Conservation (phyloP, 2,329 filamentous ascomycete genomes). For the Thermomyces lanuginosus region DNA sequence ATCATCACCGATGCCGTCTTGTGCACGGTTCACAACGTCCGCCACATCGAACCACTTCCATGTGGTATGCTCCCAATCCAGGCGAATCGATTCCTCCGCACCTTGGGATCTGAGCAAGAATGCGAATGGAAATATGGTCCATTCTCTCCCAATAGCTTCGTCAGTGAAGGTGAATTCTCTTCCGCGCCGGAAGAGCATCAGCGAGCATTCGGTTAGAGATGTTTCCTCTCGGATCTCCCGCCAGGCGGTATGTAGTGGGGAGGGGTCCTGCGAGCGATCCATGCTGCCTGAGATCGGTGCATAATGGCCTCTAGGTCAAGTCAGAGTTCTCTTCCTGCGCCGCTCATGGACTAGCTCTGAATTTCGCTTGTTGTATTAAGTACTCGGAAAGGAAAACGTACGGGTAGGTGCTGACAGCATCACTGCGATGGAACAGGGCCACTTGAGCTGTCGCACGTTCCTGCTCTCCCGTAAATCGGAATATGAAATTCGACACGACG, state of each 20-base stretch:
- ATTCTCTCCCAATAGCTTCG: conserved; percentile 36
- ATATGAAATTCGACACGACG: conserved; percentile 32
- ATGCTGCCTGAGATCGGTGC: conserved; percentile 49
- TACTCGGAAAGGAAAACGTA: conserved; percentile 18
- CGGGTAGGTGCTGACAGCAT: conserved; percentile 44
- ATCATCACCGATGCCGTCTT: conserved; percentile 26
- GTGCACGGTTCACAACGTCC: conserved; percentile 20
- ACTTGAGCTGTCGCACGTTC: conserved; percentile 25
- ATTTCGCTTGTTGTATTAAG: too few relatives aligned
- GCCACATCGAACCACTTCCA: conserved; percentile 43
- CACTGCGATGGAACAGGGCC: conserved; percentile 46
- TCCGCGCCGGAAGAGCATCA: conserved; percentile 40
- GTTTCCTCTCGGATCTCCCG: conserved; percentile 50
- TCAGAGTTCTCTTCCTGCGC: conserved; percentile 1
- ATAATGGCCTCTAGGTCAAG: conserved; percentile 31
- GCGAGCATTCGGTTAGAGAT: conserved; percentile 30
- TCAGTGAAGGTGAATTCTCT: conserved; percentile 45
- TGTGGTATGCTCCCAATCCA: conserved; percentile 47
- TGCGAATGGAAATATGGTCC: conserved; percentile 48
- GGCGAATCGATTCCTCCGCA: conserved; percentile 35
- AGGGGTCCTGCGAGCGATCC: conserved; percentile 33
- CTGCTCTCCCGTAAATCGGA: conserved; percentile 12
- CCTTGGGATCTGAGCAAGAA: conserved; percentile 30
- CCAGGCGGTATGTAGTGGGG: conserved; percentile 41
- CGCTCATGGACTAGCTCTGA: too few relatives aligned